Conservation (phyloP, 2,329 filamentous ascomycete genomes). For the Lithohypha guttulata region DNA sequence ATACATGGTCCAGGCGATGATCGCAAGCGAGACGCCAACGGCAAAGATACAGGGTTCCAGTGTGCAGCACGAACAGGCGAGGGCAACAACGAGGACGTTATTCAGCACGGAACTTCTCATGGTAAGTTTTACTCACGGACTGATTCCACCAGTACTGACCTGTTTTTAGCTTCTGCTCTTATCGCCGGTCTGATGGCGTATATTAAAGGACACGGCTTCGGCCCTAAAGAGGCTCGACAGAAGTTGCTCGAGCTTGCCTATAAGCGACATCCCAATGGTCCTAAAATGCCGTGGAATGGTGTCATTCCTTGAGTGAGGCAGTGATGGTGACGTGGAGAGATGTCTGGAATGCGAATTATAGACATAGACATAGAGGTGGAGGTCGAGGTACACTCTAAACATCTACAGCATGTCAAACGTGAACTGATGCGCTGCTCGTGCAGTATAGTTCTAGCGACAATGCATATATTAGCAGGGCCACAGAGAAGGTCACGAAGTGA, state of each 20-base stretch:
- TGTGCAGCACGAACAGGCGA: background rate
- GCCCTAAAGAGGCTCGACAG: background rate
- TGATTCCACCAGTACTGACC: background rate
- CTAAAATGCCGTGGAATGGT: background rate
- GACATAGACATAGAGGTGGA: too few relatives aligned
- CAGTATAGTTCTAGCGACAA: too few relatives aligned
- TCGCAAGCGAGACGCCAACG: background rate
- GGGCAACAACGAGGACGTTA: background rate
- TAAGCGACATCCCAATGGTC: background rate
- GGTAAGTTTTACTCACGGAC: constrained; percentile 1
- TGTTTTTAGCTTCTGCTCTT: background rate
- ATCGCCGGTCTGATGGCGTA: background rate
- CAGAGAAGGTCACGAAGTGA: too few relatives aligned
- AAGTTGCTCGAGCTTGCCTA: background rate
- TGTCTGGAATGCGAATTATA: too few relatives aligned
- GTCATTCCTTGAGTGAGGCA: too few relatives aligned
- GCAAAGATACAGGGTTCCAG: background rate
- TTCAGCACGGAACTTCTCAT: background rate
- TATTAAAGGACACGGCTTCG: background rate
- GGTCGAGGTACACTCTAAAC: too few relatives aligned
- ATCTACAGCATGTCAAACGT: too few relatives aligned
- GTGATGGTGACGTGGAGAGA: too few relatives aligned
- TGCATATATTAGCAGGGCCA: too few relatives aligned
- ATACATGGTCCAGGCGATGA: background rate
- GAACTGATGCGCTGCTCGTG: too few relatives aligned